These are phyloP conservation scores for Ophiosphaerella herpotricha DNA, from an alignment of 2,329 filamentous ascomycete species.

Conservation along the genomic window DNA sequence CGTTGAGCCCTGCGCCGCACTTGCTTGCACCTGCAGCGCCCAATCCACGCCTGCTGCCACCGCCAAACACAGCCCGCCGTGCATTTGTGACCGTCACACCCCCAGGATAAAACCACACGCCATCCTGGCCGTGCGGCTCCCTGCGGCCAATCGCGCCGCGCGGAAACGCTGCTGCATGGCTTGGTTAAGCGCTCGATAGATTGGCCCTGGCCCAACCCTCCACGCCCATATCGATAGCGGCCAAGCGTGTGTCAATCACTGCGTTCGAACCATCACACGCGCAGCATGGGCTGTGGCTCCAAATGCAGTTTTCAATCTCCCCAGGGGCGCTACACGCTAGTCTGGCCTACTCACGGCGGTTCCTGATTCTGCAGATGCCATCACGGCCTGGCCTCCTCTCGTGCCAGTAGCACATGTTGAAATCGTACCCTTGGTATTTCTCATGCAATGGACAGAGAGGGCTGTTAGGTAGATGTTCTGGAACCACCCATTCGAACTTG, in stretches of 20 bases:
- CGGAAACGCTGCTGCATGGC: constrained; percentile 10
- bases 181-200: constrained; percentile 16
- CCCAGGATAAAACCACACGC: constrained; percentile 18
- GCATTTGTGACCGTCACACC: constrained; percentile 27
- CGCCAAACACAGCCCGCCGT: constrained; percentile 16
- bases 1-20: not conserved
- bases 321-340: too few relatives aligned
- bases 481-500: constrained; percentile 47
- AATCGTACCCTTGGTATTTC: constrained; percentile 45
- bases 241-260: not conserved
- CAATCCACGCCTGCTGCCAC: constrained; percentile 17
- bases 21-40: constrained; percentile 2
- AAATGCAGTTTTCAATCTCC: too few relatives aligned
- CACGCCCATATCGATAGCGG: not conserved
- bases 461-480: constrained; percentile 52
- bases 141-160: constrained; percentile 18
- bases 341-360: too few relatives aligned
- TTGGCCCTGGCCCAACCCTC: not conserved
- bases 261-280: too few relatives aligned
- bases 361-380: not conserved
- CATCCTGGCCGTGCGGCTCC: constrained; percentile 25
- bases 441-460: constrained; percentile 51
- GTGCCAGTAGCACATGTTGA: constrained; percentile 51
- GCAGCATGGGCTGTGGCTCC: not conserved
- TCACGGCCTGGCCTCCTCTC: constrained; percentile 27